phyloP scores from a whole-genome alignment of 1,284 basidiomycete genomes.

The Cryptococcus sp. region DNA sequence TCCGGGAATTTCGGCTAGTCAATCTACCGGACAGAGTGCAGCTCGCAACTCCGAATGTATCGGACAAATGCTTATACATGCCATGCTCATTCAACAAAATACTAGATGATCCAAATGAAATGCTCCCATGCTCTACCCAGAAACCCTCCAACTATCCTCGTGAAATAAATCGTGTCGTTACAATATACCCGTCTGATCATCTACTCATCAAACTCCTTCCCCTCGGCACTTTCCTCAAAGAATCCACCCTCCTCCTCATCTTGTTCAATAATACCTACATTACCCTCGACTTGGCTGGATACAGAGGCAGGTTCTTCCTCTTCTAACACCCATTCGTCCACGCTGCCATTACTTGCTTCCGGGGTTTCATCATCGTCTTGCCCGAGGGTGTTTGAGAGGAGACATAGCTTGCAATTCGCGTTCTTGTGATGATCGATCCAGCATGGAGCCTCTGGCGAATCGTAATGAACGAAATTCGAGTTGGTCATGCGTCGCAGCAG shows the following conservation, averaged over 20 bases:
- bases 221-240: not conserved
- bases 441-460: conserved; percentile 18
- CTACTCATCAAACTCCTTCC: not conserved
- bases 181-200: too few relatives aligned
- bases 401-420: conserved; percentile 15
- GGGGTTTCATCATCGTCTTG: conserved; percentile 7
- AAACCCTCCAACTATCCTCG: too few relatives aligned
- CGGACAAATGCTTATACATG: too few relatives aligned
- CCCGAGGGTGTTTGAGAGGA: not conserved
- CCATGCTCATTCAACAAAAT: too few relatives aligned
- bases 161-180: too few relatives aligned
- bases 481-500: conserved; percentile 65
- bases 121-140: too few relatives aligned
- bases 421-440: conserved; percentile 12
- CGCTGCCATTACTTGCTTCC: conserved; percentile 5
- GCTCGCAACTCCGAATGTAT: too few relatives aligned
- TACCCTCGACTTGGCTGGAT: not conserved
- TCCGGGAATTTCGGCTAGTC: not conserved
- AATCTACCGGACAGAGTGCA: too few relatives aligned
- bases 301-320: not conserved
- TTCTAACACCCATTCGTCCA: conserved; percentile 2
- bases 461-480: conserved; percentile 15
- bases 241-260: conserved; percentile 2
- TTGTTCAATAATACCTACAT: conserved; percentile 1
- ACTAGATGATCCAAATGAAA: too few relatives aligned